Percentiles rank a stretch among this genome's conserved stretches.
Evolutionary conservation across 2,329 filamentous ascomycete genomes (phyloP).

Genomic region (Dactylellina drechsleri): DNA sequence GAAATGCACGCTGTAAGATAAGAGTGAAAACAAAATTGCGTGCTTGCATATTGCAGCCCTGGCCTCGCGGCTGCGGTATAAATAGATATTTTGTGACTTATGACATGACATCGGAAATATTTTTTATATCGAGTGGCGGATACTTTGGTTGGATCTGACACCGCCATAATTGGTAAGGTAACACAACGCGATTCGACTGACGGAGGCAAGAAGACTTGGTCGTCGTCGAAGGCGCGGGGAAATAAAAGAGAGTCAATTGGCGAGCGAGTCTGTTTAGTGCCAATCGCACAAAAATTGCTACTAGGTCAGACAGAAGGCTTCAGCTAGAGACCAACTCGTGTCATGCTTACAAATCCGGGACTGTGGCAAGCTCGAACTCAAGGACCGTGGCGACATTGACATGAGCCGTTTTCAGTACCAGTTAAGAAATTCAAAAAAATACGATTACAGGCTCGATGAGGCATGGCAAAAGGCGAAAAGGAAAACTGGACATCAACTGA

Average conservation of each 20-base stretch:
- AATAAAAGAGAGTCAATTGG: no score
- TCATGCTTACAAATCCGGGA: neutral
- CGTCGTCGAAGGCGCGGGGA: no score
- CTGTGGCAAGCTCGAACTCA: neutral
- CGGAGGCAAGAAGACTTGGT: no score
- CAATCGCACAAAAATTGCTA: no score
- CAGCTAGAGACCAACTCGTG: no score
- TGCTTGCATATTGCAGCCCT: conserved; percentile 37
- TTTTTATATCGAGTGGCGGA: conserved; percentile 1
- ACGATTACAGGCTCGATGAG: no score
- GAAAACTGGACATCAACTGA: conserved; percentile 16
- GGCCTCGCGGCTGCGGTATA: conserved; percentile 17
- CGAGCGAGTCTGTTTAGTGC: no score
- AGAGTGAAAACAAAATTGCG: conserved; percentile 23
- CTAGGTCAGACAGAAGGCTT: no score
- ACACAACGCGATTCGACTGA: no score
- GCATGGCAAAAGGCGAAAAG: conserved; percentile 7
- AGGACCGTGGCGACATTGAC: neutral
- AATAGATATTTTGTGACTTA: conserved; percentile 30
- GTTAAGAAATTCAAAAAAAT: neutral
- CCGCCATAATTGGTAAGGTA: no score
- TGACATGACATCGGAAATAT: neutral
- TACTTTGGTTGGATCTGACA: neutral
- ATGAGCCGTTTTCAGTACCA: conserved; percentile 11
- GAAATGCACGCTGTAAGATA: conserved; percentile 28